Conservation (phyloP, 371 early-diverging fungal species). For the Rhizopus stolonifer region DNA sequence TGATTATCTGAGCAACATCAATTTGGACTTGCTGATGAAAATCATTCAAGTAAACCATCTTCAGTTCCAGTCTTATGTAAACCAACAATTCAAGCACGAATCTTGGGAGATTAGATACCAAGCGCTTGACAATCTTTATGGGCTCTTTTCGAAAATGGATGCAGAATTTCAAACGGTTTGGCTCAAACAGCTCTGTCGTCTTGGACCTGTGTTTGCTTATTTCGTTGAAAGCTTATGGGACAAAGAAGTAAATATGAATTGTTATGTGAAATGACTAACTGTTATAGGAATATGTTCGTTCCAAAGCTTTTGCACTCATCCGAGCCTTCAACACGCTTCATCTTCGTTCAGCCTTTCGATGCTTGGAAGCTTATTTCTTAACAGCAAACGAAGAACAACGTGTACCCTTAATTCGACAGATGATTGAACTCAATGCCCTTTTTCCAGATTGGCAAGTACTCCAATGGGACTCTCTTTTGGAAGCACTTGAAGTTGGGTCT, state of each 20-base stretch:
- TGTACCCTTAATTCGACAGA: constrained; percentile 37
- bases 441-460: constrained; percentile 59
- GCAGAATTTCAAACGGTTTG: constrained; percentile 50
- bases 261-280: too few relatives aligned
- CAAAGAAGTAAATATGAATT: constrained; percentile 36
- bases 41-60: constrained; percentile 38
- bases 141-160: constrained; percentile 57
- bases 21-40: constrained; percentile 43
- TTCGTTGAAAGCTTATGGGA: constrained; percentile 53
- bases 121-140: constrained; percentile 52
- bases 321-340: constrained; percentile 46
- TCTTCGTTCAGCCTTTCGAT: constrained; percentile 50
- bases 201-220: constrained; percentile 56
- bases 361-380: constrained; percentile 58
- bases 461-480: constrained; percentile 53
- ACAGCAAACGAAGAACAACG: constrained; percentile 42
- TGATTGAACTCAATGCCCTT: constrained; percentile 49
- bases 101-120: constrained; percentile 56
- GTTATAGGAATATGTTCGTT: constrained; percentile 49
- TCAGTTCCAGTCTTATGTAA: constrained; percentile 44
- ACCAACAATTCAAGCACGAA: constrained; percentile 41
- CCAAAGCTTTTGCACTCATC: constrained; percentile 46
- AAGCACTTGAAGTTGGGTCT: constrained; percentile 38
- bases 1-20: constrained; percentile 40
- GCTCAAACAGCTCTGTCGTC: constrained; percentile 41